These are phyloP conservation scores for Echinochloa phyllopogon DNA, from an alignment of 176 grass and related monocot species.

Conservation along the genomic window DNA sequence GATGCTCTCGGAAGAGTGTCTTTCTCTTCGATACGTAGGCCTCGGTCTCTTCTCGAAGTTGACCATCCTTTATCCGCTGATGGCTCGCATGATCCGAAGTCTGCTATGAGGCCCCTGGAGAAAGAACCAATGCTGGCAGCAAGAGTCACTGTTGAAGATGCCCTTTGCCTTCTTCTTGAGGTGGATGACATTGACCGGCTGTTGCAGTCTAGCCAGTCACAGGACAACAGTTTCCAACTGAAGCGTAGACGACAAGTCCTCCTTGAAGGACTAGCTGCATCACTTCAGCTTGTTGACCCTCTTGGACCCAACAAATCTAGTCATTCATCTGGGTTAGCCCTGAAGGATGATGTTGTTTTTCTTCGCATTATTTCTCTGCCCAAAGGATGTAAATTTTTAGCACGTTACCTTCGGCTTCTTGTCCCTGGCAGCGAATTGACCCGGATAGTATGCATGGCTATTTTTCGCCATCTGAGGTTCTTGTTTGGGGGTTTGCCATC, in stretches of 20 bases:
- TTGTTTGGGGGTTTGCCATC: slow-evolving; percentile 91
- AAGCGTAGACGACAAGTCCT: slow-evolving; percentile 76
- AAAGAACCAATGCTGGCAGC: slow-evolving; percentile 90
- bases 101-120: slow-evolving; percentile 70
- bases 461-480: slow-evolving; percentile 92
- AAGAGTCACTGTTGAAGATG: slow-evolving; percentile 92
- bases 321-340: slow-evolving; percentile 71
- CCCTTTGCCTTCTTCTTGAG: slow-evolving; percentile 83
- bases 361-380: slow-evolving; percentile 88
- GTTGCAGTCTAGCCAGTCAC: slow-evolving; percentile 73
- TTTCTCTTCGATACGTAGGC: slow-evolving; percentile 90
- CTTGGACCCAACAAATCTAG: slow-evolving; percentile 68
- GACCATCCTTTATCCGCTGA: slow-evolving; percentile 61
- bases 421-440: slow-evolving; percentile 82
- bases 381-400: slow-evolving; percentile 86
- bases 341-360: slow-evolving; percentile 92
- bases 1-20: slow-evolving; percentile 77
- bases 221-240: slow-evolving; percentile 88
- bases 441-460: slow-evolving; percentile 91
- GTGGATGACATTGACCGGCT: slow-evolving; percentile 94
- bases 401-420: slow-evolving; percentile 78
- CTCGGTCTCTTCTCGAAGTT: slow-evolving; percentile 84
- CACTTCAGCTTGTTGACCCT: slow-evolving; percentile 89
- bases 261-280: slow-evolving; percentile 92
- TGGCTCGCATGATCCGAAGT: slow-evolving; percentile 74